Evolutionary conservation across 2,329 filamentous ascomycete genomes (phyloP).

Genomic region (Zymoseptoria crescenta): DNA sequence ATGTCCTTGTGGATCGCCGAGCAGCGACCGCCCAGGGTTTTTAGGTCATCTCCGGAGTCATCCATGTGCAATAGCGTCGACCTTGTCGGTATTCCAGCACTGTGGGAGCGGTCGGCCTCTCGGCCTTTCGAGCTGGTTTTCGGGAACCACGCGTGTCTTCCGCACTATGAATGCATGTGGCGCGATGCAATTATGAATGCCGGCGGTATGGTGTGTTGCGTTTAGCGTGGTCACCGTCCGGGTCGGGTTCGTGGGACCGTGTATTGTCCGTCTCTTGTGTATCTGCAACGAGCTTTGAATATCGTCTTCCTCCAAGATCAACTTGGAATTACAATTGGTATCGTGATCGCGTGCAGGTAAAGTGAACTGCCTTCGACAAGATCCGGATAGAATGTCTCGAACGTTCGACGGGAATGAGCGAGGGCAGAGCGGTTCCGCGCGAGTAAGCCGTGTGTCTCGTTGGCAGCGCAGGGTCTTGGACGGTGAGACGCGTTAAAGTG

Average conservation of each 20-base stretch:
- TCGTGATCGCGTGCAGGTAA: background rate
- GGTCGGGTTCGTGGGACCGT: background rate
- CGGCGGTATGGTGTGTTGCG: conserved; percentile 1
- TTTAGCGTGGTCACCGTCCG: background rate
- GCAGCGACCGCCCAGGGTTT: conserved; percentile 68
- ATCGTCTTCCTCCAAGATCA: background rate
- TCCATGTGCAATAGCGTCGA: conserved; percentile 48
- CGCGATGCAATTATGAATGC: conserved; percentile 1
- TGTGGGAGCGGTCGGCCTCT: conserved; percentile 1
- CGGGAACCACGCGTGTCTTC: background rate
- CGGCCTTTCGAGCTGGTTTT: background rate
- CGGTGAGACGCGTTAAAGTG: background rate
- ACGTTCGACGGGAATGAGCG: background rate
- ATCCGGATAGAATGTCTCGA: background rate
- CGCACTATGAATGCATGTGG: background rate
- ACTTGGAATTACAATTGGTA: background rate
- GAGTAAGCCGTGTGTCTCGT: background rate
- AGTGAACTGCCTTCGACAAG: background rate
- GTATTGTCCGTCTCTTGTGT: background rate
- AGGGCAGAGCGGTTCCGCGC: background rate
- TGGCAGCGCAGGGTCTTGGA: background rate
- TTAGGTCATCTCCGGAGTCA: conserved; percentile 58
- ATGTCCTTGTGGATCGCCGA: conserved; percentile 73
- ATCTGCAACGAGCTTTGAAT: background rate
- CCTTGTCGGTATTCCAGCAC: conserved; percentile 14